These are phyloP conservation scores for Talaromyces thailandensis DNA, from an alignment of 495 filamentous ascomycete genomes.

Conservation along the genomic window DNA sequence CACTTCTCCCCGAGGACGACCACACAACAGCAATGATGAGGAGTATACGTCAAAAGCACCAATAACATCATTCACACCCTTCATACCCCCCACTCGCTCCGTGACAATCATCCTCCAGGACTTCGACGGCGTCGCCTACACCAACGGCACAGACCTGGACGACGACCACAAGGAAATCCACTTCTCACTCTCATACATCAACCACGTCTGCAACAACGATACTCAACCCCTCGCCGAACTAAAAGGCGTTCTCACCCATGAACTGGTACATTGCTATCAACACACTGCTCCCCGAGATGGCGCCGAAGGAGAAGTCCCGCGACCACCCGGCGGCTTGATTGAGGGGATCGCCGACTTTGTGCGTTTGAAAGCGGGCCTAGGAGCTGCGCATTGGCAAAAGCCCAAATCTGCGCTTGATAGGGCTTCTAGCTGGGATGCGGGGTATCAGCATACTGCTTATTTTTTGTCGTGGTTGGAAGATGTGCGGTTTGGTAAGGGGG, in stretches of 20 bases:
- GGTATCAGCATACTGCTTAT: slow-evolving; percentile 88
- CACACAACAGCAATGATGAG: not conserved
- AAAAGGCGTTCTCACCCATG: slow-evolving; percentile 75
- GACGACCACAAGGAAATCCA: slow-evolving; percentile 92
- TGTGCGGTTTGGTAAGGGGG: slow-evolving; percentile 67
- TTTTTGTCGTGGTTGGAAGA: slow-evolving; percentile 64
- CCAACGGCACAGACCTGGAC: slow-evolving; percentile 74
- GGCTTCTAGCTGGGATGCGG: slow-evolving; percentile 65
- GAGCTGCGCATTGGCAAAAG: slow-evolving; percentile 78
- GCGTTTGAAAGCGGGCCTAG: slow-evolving; percentile 60
- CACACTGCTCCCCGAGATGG: slow-evolving; percentile 50
- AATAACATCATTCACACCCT: slow-evolving; percentile 18
- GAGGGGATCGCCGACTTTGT: slow-evolving; percentile 97
- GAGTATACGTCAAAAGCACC: not conserved
- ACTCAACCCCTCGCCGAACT: slow-evolving; percentile 52
- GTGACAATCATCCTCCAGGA: slow-evolving; percentile 79
- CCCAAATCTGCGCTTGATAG: slow-evolving; percentile 38
- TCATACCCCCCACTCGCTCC: slow-evolving; percentile 53
- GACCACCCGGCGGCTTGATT: slow-evolving; percentile 65
- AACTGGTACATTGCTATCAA: slow-evolving; percentile 95
- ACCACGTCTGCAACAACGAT: slow-evolving; percentile 27
- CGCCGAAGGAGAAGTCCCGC: slow-evolving; percentile 9
- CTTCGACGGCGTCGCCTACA: slow-evolving; percentile 83
- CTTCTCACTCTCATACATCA: slow-evolving; percentile 71
- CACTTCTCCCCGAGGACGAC: slow-evolving; percentile 26